Percentiles rank a stretch among this genome's conserved stretches.
These are phyloP conservation scores for Tulasnella sp. DNA, from an alignment of 768 basidiomycete species.

Conservation along the genomic window DNA sequence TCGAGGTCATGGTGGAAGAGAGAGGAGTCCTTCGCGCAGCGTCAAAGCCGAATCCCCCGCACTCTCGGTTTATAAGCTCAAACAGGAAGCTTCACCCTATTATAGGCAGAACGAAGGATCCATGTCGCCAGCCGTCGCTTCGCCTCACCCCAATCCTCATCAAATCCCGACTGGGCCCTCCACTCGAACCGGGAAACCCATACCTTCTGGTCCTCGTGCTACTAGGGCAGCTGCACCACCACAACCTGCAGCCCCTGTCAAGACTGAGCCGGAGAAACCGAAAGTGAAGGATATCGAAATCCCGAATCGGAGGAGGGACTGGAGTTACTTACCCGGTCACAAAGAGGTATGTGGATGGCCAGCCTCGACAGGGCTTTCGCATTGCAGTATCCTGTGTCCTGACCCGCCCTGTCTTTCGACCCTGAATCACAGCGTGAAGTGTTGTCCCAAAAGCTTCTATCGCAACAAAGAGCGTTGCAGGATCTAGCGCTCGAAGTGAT, in stretches of 20 bases:
- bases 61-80: not conserved
- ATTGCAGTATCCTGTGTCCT: no score
- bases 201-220: not conserved
- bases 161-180: not conserved
- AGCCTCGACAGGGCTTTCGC: not conserved
- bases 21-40: not conserved
- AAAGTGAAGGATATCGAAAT: not conserved
- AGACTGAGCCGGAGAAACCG: not conserved
- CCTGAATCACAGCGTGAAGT: not conserved
- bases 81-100: not conserved
- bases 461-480: not conserved
- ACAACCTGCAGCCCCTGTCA: not conserved
- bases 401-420: not conserved
- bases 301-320: not conserved
- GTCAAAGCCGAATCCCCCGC: not conserved
- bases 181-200: not conserved
- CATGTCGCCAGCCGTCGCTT: not conserved
- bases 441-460: not conserved
- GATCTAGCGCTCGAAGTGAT: not conserved
- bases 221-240: not conserved
- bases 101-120: constrained; percentile 1
- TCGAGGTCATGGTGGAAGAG: not conserved
- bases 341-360: not conserved
- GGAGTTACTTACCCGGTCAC: not conserved
- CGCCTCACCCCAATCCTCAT: not conserved